phyloP scores from a whole-genome alignment of 495 filamentous ascomycete genomes.

The Penicillium pancosmium region DNA sequence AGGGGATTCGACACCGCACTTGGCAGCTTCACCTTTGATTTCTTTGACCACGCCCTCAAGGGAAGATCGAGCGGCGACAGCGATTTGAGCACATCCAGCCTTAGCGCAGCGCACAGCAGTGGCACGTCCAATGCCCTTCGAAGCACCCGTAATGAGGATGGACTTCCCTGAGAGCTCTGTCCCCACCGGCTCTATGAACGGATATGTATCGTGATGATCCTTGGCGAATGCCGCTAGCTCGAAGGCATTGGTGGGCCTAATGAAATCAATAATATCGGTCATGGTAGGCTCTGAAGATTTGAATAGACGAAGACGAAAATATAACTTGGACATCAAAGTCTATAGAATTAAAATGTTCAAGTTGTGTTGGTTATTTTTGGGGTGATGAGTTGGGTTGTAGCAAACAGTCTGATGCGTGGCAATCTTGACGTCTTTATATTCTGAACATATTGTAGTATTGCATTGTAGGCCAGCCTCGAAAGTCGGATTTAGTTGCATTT shows the following conservation, averaged over 20 bases:
- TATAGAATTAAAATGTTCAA: no score
- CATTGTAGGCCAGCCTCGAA: no score
- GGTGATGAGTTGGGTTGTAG: background rate
- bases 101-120: slow-evolving; percentile 48
- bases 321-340: background rate
- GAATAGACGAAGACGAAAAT: background rate
- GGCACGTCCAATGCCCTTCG: slow-evolving; percentile 50
- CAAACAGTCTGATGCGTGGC: no score
- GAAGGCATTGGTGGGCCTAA: background rate
- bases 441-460: no score
- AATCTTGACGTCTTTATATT: no score
- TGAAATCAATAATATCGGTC: background rate
- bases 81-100: slow-evolving; percentile 49
- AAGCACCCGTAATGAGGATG: slow-evolving; percentile 53
- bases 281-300: no score
- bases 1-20: slow-evolving; percentile 39
- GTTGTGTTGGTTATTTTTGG: background rate
- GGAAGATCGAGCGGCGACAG: slow-evolving; percentile 47
- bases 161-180: slow-evolving; percentile 36
- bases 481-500: no score
- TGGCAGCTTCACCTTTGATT: slow-evolving; percentile 40
- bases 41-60: slow-evolving; percentile 34
- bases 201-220: slow-evolving; percentile 43
- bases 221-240: slow-evolving; percentile 3
- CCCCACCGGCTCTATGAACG: slow-evolving; percentile 38